Base-by-base conservation (phyloP, 768 basidiomycete species). In the Psilocybe tampanensis region DNA sequence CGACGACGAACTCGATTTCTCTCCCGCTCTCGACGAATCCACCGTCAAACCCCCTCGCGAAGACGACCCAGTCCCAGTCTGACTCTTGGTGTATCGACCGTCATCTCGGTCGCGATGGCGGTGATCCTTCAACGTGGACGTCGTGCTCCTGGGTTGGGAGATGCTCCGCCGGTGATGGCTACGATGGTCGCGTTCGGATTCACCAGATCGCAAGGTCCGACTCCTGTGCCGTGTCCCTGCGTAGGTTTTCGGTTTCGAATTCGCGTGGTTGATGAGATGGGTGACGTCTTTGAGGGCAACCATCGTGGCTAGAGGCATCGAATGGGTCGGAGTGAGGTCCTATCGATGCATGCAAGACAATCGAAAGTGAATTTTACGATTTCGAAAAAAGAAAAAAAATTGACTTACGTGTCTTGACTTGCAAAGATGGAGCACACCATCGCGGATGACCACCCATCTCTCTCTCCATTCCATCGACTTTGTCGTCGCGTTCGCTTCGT, bases 391-490 rank as follows among this genome's bases (percentile, higher is more conserved):
- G 19, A 34, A 23, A 44, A 49, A 51, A 23, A 22, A 29, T 29
- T 5, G 29, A 74, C 79, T 52, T 63, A 88, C 89, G 57, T 76
- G 69, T 24, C 80, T 76, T 22, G 80, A 76, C 63, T 80, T 84
- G 62, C 76, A 84, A 15, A 90, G 65, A 49, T 70, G 75, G n/a
- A 90, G 66, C 19, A 74, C 63, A 0, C 85, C 87, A 21, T 84
- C 79, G 52, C 77, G 73, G 24, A 90, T 78, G n/a, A 88, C 74
- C 43, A 85, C 73, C 82, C 85, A 88, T 3, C 85, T 72, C 17
- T 82, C 76, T 42, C 80, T 77, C 89, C 89, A 90, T 48, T 86
- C 87, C 8, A 83, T 57, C 55, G 76, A 77, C 60, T 64, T 19
- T 52, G 17, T 45, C 36, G 8, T 52, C 44, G 29, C 34, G 4